Evolutionary conservation across 306 rosid species (phyloP).

Genomic region (Acacia acuminata): DNA sequence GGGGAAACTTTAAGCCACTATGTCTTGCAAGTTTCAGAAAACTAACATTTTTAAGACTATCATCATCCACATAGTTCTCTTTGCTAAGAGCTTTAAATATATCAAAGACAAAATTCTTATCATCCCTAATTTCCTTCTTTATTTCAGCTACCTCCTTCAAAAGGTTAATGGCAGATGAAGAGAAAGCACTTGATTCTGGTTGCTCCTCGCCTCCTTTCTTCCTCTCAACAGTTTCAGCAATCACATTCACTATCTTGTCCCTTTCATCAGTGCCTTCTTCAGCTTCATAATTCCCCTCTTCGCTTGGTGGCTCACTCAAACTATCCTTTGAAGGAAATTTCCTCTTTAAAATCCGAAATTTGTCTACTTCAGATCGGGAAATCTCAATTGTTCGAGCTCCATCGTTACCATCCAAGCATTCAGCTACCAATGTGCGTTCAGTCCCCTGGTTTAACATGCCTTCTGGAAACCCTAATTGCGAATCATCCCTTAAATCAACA

Average conservation of each 20-base stretch:
- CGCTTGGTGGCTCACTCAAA: constrained; percentile 13
- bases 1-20: constrained; percentile 47
- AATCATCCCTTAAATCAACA: constrained; percentile 41
- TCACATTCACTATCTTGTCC: background rate
- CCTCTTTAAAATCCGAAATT: constrained; percentile 15
- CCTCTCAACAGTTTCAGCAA: constrained; percentile 19
- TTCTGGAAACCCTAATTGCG: constrained; percentile 41
- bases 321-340: constrained; percentile 11
- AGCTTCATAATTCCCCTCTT: constrained; percentile 15
- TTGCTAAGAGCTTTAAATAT: constrained; percentile 33
- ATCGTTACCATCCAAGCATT: background rate
- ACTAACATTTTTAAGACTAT: background rate
- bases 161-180: constrained; percentile 1
- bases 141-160: background rate
- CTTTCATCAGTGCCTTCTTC: background rate
- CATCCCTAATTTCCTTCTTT: background rate
- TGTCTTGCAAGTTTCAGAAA: constrained; percentile 25
- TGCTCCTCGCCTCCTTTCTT: background rate
- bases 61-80: background rate
- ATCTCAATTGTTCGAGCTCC: background rate
- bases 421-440: background rate
- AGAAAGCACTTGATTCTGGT: constrained; percentile 18
- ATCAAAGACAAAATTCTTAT: constrained; percentile 4
- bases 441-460: background rate
- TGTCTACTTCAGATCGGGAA: background rate